phyloP scores from a whole-genome alignment of 495 filamentous ascomycete genomes.

The Filosporella fistucella region DNA sequence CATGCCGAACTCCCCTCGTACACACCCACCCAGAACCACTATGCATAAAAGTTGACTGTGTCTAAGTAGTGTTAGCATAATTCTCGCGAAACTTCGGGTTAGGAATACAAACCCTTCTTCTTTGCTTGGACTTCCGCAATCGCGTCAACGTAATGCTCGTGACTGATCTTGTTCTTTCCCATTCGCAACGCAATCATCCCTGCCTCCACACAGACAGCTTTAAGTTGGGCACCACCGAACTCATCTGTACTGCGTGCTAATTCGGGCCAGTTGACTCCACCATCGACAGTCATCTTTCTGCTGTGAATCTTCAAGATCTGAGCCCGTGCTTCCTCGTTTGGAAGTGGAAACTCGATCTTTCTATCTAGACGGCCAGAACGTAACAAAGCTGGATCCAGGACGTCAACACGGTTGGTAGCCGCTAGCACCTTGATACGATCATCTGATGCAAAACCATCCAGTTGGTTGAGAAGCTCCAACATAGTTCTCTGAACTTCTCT shows the following conservation, averaged over 20 bases:
- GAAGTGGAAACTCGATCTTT: conserved; percentile 98
- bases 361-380: conserved; percentile 93
- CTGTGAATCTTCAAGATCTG: conserved; percentile 98
- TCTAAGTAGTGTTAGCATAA: background rate
- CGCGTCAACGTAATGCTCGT: conserved; percentile 99
- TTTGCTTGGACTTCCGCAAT: conserved; percentile 96
- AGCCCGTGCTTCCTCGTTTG: conserved; percentile 97
- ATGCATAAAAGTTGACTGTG: conserved; percentile 18
- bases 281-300: conserved; percentile 95
- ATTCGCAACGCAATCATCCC: conserved; percentile 97
- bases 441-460: conserved; percentile 98
- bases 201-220: conserved; percentile 97
- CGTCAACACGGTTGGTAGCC: conserved; percentile 96
- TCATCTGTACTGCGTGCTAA: conserved; percentile 97
- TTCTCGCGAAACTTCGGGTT: no score
- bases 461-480: conserved; percentile 97
- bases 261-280: conserved; percentile 93
- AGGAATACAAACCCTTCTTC: no score
- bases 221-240: conserved; percentile 95
- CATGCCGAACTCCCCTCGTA: conserved; percentile 10
- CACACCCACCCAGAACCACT: conserved; percentile 2
- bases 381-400: conserved; percentile 90
- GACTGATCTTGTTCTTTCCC: conserved; percentile 88
- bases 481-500: conserved; percentile 98
- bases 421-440: conserved; percentile 98